A percentile compares a stretch with the other conserved stretches of the same genome.
Evolutionary conservation across 169 alveolate species (phyloP).

Genomic region (Babesia microti): DNA sequence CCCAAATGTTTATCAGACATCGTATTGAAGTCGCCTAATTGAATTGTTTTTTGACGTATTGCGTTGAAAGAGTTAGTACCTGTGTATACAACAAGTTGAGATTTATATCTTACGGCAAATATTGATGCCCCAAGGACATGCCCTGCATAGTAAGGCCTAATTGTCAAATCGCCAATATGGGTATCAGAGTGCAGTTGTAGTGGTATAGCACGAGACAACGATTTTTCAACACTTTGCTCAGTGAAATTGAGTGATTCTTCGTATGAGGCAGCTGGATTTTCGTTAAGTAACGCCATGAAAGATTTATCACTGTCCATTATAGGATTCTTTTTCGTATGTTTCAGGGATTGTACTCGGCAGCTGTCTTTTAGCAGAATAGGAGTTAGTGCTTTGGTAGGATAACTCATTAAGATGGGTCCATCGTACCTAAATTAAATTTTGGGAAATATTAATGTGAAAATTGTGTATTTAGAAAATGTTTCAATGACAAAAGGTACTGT

Average conservation of each 20-base stretch:
- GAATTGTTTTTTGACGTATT: neutral
- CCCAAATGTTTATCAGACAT: conserved; percentile 93
- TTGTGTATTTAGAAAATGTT: too few relatives aligned
- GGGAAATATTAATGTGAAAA: too few relatives aligned
- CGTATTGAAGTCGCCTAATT: conserved; percentile 85
- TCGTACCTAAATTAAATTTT: conserved; percentile 35
- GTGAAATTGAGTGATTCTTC: conserved; percentile 68
- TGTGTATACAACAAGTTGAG: conserved; percentile 84
- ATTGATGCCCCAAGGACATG: conserved; percentile 96
- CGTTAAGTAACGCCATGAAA: conserved; percentile 18
- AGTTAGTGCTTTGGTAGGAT: conserved; percentile 91
- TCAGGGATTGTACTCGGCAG: conserved; percentile 76
- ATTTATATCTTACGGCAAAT: conserved; percentile 84
- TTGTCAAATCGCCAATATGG: conserved; percentile 68
- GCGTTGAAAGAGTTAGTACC: conserved; percentile 2
- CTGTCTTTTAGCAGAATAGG: conserved; percentile 92
- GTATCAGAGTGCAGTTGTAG: conserved; percentile 82
- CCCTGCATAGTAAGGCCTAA: conserved; percentile 95
- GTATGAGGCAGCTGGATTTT: conserved; percentile 28
- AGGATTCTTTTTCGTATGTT: conserved; percentile 37
- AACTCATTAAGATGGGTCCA: conserved; percentile 90
- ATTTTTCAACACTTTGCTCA: conserved; percentile 70
- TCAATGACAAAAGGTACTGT: too few relatives aligned
- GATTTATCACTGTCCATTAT: conserved; percentile 2
- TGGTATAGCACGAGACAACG: conserved; percentile 71